Conservation (phyloP, 257 asterid species). For the Cinchona pubescens region DNA sequence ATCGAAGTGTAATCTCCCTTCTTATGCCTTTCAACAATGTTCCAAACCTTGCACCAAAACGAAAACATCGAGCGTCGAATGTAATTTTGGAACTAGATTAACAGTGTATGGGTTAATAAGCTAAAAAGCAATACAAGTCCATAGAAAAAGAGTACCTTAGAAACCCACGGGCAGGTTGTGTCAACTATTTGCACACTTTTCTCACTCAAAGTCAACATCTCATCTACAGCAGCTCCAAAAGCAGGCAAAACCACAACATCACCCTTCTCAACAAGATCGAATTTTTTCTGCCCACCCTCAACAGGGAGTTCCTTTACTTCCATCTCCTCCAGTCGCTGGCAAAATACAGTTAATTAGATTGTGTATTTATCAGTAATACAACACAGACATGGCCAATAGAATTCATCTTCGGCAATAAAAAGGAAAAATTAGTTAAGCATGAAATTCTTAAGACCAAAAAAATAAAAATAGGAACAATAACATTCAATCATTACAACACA, state of each 20-base stretch:
- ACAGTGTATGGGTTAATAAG: too few relatives aligned
- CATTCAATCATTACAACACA: neutral
- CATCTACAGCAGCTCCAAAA: slow-evolving; percentile 93
- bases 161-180: slow-evolving; percentile 99
- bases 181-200: slow-evolving; percentile 91
- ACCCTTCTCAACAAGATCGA: slow-evolving; percentile 65
- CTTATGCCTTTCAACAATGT: slow-evolving; percentile 89
- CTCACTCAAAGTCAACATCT: slow-evolving; percentile 78
- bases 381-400: too few relatives aligned
- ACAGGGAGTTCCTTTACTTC: slow-evolving; percentile 59
- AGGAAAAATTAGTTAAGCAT: too few relatives aligned
- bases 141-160: slow-evolving; percentile 55
- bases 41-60: slow-evolving; percentile 69
- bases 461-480: neutral
- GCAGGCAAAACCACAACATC: slow-evolving; percentile 97
- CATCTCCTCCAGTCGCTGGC: slow-evolving; percentile 82
- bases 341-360: slow-evolving; percentile 6
- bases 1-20: slow-evolving; percentile 91
- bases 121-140: neutral
- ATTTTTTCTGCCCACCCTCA: slow-evolving; percentile 58
- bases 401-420: too few relatives aligned
- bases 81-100: too few relatives aligned
- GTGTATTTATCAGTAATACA: neutral
- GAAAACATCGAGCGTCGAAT: neutral
- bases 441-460: too few relatives aligned